Evolutionary conservation across 1,284 basidiomycete species (phyloP).

Genomic region (Abortiporus biennis): DNA sequence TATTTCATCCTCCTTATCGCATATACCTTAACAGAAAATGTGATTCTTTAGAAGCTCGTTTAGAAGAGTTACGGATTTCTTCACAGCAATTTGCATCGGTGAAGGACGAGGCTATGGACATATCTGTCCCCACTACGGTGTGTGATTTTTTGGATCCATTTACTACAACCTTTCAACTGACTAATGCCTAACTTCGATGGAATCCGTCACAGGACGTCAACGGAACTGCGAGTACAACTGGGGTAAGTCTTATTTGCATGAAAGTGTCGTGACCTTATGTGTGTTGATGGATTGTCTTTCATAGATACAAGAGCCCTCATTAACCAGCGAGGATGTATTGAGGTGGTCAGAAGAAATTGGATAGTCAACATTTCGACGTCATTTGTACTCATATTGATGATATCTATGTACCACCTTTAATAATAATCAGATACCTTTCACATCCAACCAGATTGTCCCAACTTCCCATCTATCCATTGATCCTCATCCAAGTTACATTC

Average conservation of each 20-base stretch:
- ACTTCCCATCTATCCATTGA: too few relatives aligned
- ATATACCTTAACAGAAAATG: slow-evolving; percentile 48
- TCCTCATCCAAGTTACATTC: too few relatives aligned
- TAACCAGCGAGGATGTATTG: slow-evolving; percentile 38
- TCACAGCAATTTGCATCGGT: slow-evolving; percentile 18
- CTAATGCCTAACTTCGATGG: background rate
- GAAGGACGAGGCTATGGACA: slow-evolving; percentile 1
- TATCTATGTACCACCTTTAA: too few relatives aligned
- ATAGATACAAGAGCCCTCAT: slow-evolving; percentile 11
- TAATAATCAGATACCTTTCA: too few relatives aligned
- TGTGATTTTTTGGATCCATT: background rate
- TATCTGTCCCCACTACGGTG: background rate
- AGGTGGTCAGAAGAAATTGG: slow-evolving; percentile 58
- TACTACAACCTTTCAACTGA: background rate
- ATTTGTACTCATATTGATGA: too few relatives aligned
- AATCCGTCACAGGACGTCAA: background rate
- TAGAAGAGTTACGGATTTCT: slow-evolving; percentile 44
- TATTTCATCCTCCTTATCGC: background rate
- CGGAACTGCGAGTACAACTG: background rate
- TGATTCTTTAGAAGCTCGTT: slow-evolving; percentile 54
- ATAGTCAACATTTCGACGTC: too few relatives aligned
- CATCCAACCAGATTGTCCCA: too few relatives aligned
- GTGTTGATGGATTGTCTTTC: background rate
- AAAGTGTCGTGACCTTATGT: background rate
- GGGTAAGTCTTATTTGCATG: background rate